Conservation (phyloP, 257 asterid genomes). For the Plantago ovata region DNA sequence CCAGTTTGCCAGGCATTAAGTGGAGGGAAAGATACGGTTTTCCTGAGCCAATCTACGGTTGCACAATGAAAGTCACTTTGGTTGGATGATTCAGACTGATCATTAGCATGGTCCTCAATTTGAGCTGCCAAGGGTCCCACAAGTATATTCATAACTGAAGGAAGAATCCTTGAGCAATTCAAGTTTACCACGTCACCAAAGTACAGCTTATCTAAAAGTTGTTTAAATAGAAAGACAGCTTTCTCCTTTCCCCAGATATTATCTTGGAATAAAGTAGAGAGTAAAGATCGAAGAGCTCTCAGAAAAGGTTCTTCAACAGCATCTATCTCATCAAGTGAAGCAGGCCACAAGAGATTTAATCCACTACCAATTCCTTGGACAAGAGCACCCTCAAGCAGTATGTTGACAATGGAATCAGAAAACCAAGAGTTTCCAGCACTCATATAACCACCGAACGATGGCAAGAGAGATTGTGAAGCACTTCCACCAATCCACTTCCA, state of each 20-base stretch:
- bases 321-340: conserved; percentile 54
- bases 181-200: conserved; percentile 62
- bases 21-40: conserved; percentile 62
- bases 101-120: conserved; percentile 27
- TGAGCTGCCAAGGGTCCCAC: conserved; percentile 54
- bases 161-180: conserved; percentile 71
- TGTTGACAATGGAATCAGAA: conserved; percentile 57
- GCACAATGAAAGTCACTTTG: conserved; percentile 48
- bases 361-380: conserved; percentile 57
- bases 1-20: conserved; percentile 71
- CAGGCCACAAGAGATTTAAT: conserved; percentile 50
- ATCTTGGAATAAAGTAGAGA: conserved; percentile 50
- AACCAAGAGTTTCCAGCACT: conserved; percentile 42
- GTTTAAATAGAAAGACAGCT: conserved; percentile 52
- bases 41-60: conserved; percentile 72
- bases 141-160: conserved; percentile 64
- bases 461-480: conserved; percentile 65
- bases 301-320: conserved; percentile 69
- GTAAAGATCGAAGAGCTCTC: conserved; percentile 65
- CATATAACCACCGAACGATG: conserved; percentile 47
- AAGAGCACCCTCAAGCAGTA: conserved; percentile 92
- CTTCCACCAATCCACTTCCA: conserved; percentile 92
- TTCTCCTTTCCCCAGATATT: conserved; percentile 65
- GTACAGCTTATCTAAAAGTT: conserved; percentile 58
- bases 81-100: conserved; percentile 35